These are phyloP conservation scores for Fusarium sp. DNA, from an alignment of 2,329 filamentous ascomycete genomes.

Conservation along the genomic window DNA sequence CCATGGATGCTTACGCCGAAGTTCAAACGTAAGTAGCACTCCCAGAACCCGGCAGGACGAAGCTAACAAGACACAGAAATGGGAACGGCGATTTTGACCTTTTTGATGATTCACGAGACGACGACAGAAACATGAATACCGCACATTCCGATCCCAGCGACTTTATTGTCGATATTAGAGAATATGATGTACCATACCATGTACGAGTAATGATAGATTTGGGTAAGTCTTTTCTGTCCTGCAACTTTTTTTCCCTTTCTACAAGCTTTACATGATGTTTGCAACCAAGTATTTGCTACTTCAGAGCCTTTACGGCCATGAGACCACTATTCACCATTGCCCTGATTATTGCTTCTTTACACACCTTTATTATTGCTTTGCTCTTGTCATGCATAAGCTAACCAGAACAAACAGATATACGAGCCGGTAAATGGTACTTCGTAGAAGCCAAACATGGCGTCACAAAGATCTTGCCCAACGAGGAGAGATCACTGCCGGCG, in stretches of 20 bases:
- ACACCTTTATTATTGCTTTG: neutral
- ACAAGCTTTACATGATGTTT: constrained; percentile 78
- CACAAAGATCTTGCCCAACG: constrained; percentile 84
- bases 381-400: constrained; percentile 6
- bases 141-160: constrained; percentile 90
- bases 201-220: constrained; percentile 98
- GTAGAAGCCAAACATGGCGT: constrained; percentile 94
- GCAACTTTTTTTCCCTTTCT: neutral
- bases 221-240: constrained; percentile 59
- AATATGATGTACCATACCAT: constrained; percentile 99
- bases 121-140: constrained; percentile 82
- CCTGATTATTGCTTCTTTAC: constrained; percentile 69
- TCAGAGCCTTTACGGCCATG: constrained; percentile 96
- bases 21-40: constrained; percentile 78
- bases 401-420: constrained; percentile 74
- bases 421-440: constrained; percentile 96
- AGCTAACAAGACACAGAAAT: constrained; percentile 56
- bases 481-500: constrained; percentile 87
- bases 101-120: constrained; percentile 87
- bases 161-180: constrained; percentile 97
- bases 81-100: constrained; percentile 89
- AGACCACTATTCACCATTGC: constrained; percentile 92
- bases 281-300: constrained; percentile 99
- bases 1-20: constrained; percentile 98
- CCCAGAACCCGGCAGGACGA: neutral